phyloP scores from a whole-genome alignment of 257 asterid species.

The Buddleja alternifolia region DNA sequence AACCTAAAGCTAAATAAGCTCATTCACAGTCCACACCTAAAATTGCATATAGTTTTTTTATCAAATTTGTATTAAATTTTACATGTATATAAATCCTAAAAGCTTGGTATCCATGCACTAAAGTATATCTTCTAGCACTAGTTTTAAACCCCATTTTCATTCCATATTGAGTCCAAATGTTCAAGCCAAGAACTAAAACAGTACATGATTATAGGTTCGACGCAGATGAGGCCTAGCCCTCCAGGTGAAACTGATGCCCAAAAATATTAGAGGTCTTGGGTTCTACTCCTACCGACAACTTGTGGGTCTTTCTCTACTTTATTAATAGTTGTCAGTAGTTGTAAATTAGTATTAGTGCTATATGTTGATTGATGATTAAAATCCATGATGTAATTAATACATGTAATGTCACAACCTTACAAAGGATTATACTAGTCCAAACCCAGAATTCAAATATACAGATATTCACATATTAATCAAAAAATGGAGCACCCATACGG shows the following conservation, averaged over 20 bases:
- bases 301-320: no score
- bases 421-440: background rate
- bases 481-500: background rate
- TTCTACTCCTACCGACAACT: no score
- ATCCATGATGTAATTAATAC: no score
- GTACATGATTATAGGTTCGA: background rate
- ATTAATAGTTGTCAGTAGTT: no score
- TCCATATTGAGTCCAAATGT: conserved; percentile 1
- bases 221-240: no score
- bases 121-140: background rate
- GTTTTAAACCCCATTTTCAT: conserved; percentile 15
- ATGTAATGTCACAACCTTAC: conserved; percentile 2
- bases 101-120: conserved; percentile 5
- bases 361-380: no score
- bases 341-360: no score
- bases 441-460: conserved; percentile 17
- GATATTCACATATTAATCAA: background rate
- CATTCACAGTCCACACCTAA: background rate
- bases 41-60: conserved; percentile 8
- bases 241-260: no score
- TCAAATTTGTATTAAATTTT: conserved; percentile 6
- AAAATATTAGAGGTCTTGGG: no score
- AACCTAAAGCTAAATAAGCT: conserved; percentile 7
- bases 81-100: background rate
- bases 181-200: background rate